phyloP scores from a whole-genome alignment of 495 filamentous ascomycete species.

The Penicillium soppii region DNA sequence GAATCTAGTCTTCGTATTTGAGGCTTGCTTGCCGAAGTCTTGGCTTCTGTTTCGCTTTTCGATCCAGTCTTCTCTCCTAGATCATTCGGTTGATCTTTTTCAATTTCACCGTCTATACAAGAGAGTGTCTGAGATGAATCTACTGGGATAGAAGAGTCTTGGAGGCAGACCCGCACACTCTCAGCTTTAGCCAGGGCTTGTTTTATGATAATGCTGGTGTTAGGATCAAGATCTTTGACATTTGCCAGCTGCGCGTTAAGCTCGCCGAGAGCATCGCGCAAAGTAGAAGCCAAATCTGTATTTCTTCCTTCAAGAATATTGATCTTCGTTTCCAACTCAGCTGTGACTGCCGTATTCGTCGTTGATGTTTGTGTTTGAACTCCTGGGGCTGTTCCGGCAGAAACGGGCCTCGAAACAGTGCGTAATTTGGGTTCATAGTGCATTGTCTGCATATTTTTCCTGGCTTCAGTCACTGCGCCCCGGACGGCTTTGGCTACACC shows the following conservation, averaged over 20 bases:
- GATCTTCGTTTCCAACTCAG: slow-evolving; percentile 34
- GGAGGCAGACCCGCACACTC: slow-evolving; percentile 74
- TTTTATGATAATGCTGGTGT: slow-evolving; percentile 20
- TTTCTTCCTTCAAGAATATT: slow-evolving; percentile 66
- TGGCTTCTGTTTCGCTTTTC: background rate
- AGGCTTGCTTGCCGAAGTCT: slow-evolving; percentile 1
- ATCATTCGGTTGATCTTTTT: background rate
- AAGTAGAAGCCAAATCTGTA: slow-evolving; percentile 65
- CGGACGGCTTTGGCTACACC: slow-evolving; percentile 89
- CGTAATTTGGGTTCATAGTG: slow-evolving; percentile 43
- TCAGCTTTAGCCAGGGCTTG: slow-evolving; percentile 70
- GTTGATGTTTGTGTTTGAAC: background rate
- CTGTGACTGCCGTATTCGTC: slow-evolving; percentile 7
- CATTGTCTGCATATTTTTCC: slow-evolving; percentile 67
- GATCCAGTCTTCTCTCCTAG: background rate
- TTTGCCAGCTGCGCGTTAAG: slow-evolving; percentile 52
- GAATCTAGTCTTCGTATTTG: slow-evolving; percentile 2
- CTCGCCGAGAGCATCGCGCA: slow-evolving; percentile 68
- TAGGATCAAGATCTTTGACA: slow-evolving; percentile 51
- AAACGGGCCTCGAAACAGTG: background rate
- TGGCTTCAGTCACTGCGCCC: slow-evolving; percentile 83
- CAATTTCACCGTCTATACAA: slow-evolving; percentile 7
- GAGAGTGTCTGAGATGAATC: slow-evolving; percentile 1
- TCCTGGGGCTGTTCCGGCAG: background rate
- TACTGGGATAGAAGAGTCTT: slow-evolving; percentile 60